These are phyloP conservation scores for Lactarius trivialis DNA, from an alignment of 768 basidiomycete species.

Conservation along the genomic window DNA sequence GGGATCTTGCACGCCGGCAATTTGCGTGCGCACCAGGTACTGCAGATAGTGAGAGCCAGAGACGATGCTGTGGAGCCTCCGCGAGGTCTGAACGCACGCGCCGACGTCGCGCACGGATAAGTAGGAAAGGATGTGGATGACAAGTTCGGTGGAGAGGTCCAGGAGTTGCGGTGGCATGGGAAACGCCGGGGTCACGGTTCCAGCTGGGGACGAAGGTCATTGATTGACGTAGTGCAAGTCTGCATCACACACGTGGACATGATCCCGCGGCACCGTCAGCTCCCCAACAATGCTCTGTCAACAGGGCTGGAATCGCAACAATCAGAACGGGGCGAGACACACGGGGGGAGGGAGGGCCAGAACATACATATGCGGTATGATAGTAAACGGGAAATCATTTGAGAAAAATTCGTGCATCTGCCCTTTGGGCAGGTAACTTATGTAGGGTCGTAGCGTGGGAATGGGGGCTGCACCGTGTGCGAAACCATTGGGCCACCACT, in stretches of 20 bases:
- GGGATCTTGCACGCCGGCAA: constrained; percentile 15
- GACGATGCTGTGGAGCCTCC: constrained; percentile 10
- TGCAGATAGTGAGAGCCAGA: constrained; percentile 13
- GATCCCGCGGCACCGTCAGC: background rate
- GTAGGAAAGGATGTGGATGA: constrained; percentile 17
- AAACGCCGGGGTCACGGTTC: constrained; percentile 4
- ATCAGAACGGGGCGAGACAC: constrained; percentile 1
- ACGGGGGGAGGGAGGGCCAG: background rate
- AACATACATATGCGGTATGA: background rate
- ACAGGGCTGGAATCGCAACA: background rate
- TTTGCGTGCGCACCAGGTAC: constrained; percentile 14
- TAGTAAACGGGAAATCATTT: constrained; percentile 4
- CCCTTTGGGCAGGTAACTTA: background rate
- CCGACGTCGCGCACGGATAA: constrained; percentile 13
- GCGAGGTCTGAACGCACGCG: constrained; percentile 12
- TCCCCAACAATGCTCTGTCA: background rate
- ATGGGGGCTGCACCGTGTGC: background rate
- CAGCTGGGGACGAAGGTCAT: background rate
- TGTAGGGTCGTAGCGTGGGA: constrained; percentile 8
- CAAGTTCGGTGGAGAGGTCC: constrained; percentile 18
- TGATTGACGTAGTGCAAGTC: background rate
- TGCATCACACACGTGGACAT: constrained; percentile 6
- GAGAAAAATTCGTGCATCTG: background rate
- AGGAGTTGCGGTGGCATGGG: constrained; percentile 16
- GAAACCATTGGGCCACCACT: background rate